Evolutionary conservation across 495 filamentous ascomycete species (phyloP), one percentile per base, ranked within the genome.

Genomic region (Lasiosphaeria hispida): DNA sequence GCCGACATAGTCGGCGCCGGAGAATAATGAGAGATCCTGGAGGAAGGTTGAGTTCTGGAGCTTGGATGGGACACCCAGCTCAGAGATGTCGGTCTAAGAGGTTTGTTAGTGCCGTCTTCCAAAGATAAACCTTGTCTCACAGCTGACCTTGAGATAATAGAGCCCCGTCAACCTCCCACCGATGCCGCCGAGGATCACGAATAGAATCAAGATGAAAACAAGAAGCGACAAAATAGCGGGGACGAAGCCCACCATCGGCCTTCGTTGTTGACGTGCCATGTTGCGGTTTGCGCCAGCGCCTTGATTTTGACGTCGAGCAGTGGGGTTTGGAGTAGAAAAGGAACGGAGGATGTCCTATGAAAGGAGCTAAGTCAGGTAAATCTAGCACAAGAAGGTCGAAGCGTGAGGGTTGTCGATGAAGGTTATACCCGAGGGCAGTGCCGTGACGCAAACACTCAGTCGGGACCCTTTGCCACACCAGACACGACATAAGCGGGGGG

Each of bases 1-100:
- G 23, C 72, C 73, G 43, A 73, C 63, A 17, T 58, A 67, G 62
- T 76, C 71, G 13, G 52, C 58, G 10, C 66, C 64, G 1, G 71
- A 58, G 53, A 76, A 50, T 0, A 34, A 44, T 0, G 64, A 65
- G 19, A 76, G 52, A 48, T 72, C 73, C 36, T 59, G 45, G 19
- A 75, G 54, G 42, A 69, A 64, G 4, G 13, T 55, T 10, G 75
- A 75, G 40, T 41, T 48, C 5, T 60, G 41, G 10, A 77, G 68
- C 44, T 69, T 67, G 8, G 73, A 47, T 6, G 71, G 62, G 11
- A 69, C 35, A 10, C 37, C 39, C 30, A 77, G 58, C 2, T 63
- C 48, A 10, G 61, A 55, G 4, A 61, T 68, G 51, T 72, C 67
- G 39, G 66, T 63, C 73, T 74, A 53, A 7, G 13, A n/a, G 10